These are phyloP conservation scores for Pseudoscleropodium purum DNA, from an alignment of 225 moss, liverwort and hornwort species.

Conservation along the genomic window DNA sequence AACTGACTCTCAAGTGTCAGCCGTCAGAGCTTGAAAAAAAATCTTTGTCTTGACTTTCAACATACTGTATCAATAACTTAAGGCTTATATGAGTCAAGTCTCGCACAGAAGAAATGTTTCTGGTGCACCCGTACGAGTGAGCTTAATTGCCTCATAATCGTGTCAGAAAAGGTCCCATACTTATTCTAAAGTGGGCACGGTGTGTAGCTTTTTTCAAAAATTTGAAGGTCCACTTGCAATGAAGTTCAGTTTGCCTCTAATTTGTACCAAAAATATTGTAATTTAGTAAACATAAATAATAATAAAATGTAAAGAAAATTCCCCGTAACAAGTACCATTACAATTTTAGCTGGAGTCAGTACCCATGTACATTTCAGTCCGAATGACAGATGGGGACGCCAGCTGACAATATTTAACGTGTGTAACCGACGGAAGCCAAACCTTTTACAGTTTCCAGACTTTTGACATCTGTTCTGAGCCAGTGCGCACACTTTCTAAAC, in stretches of 20 bases:
- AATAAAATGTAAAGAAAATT: background rate
- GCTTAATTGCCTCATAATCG: background rate
- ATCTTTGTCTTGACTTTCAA: constrained; percentile 25
- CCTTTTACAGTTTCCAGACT: background rate
- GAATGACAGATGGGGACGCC: background rate
- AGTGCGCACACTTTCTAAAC: background rate
- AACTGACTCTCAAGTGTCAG: background rate
- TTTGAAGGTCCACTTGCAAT: background rate
- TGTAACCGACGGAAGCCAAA: background rate
- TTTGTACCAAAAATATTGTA: background rate
- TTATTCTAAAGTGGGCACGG: background rate
- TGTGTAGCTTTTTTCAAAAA: background rate
- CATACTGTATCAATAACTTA: background rate
- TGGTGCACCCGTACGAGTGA: constrained; percentile 2
- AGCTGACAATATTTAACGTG: background rate
- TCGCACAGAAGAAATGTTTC: background rate
- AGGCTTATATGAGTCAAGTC: background rate
- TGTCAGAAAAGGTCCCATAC: constrained; percentile 3
- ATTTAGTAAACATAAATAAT: background rate
- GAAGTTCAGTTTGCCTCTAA: background rate
- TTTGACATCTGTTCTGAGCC: background rate
- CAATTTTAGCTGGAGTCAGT: background rate
- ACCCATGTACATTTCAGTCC: background rate
- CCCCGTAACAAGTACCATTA: background rate
- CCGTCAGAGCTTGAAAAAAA: constrained; percentile 6